Base-by-base conservation (phyloP, 495 filamentous ascomycete genomes). In the Physcia stellaris region DNA sequence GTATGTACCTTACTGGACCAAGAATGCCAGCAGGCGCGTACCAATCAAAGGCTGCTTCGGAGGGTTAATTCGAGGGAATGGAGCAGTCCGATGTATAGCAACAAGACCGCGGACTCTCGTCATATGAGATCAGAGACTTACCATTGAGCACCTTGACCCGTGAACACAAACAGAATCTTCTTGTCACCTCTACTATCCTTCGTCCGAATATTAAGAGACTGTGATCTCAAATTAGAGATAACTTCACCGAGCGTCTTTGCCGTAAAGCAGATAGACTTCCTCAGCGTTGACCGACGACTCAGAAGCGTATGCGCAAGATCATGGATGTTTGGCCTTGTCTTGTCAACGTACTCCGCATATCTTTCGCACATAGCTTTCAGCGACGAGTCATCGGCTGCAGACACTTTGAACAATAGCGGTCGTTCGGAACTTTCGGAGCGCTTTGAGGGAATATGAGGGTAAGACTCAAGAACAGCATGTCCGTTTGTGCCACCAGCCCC, bases 141-240 rank as follows among this genome's bases (percentile, higher is more conserved):
- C 56, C 57, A 62, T 45, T 62, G 59, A 2, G 55, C 59, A 11
- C 59, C 59, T 32, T 62, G 59, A 1, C 59, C 59, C 0, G 57
- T 57, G 32, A 62, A 60, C 1, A 60, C 50, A 40, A 55, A 43
- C 0, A 45, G 40, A 4, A 37, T 5, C 17, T 24, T 11, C 16
- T 23, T 24, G 6, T 4, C 15, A n/a, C 4, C 4, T 6, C 24
- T 21, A 4, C 15, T 10, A 21, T 5, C 24, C 24, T 39, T 39
- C 4, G 24, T 19, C 13, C 6, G 27, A 2, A 17, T 1, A 6
- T 11, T n/a, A n/a, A n/a, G n/a, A n/a, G n/a, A n/a, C n/a, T n/a
- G n/a, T n/a, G n/a, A n/a, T n/a, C n/a, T n/a, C n/a, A n/a, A n/a
- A n/a, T n/a, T n/a, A n/a, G n/a, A n/a, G n/a, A n/a, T n/a, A n/a